A percentile compares a stretch with the other conserved stretches of the same genome.
Evolutionary conservation across 305 asterid genomes (phyloP).

Genomic region (Fraxinus ornus): DNA sequence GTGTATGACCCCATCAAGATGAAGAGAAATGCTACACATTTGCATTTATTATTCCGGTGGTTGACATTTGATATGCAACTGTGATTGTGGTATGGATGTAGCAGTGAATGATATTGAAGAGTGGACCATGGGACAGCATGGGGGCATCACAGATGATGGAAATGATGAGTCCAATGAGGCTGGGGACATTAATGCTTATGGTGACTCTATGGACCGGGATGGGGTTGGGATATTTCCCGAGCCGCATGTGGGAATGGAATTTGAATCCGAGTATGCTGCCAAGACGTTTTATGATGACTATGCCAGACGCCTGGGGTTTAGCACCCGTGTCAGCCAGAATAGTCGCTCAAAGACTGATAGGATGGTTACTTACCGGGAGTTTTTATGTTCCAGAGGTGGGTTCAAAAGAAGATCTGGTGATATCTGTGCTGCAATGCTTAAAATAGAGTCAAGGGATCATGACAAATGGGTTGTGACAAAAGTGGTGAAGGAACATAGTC

Average conservation of each 20-base stretch:
- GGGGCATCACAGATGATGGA: slow-evolving; percentile 47
- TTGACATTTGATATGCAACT: slow-evolving; percentile 22
- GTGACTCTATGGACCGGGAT: slow-evolving; percentile 35
- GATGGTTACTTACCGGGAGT: slow-evolving; percentile 35
- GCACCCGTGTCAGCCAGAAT: slow-evolving; percentile 35
- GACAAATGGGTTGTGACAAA: slow-evolving; percentile 68
- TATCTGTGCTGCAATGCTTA: slow-evolving; percentile 70
- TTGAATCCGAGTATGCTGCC: slow-evolving; percentile 60
- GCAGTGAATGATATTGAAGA: slow-evolving; percentile 43
- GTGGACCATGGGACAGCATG: slow-evolving; percentile 46
- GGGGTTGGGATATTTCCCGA: slow-evolving; percentile 35
- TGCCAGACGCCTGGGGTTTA: slow-evolving; percentile 62
- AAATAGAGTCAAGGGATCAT: slow-evolving; percentile 47
- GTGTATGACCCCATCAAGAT: slow-evolving; percentile 28
- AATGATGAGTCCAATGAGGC: slow-evolving; percentile 50
- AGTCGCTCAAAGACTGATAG: slow-evolving; percentile 44
- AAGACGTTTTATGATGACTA: slow-evolving; percentile 62
- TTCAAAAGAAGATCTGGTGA: slow-evolving; percentile 51
- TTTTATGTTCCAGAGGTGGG: slow-evolving; percentile 54
- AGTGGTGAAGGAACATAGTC: slow-evolving; percentile 64
- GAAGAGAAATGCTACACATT: slow-evolving; percentile 23
- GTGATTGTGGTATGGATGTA: slow-evolving; percentile 41
- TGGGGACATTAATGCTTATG: slow-evolving; percentile 40
- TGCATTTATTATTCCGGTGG: slow-evolving; percentile 20
- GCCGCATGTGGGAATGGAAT: slow-evolving; percentile 74